A percentile compares a stretch with the other conserved stretches of the same genome.
These are phyloP conservation scores for Beauveria australis DNA, from an alignment of 2,329 filamentous ascomycete genomes.

Conservation along the genomic window DNA sequence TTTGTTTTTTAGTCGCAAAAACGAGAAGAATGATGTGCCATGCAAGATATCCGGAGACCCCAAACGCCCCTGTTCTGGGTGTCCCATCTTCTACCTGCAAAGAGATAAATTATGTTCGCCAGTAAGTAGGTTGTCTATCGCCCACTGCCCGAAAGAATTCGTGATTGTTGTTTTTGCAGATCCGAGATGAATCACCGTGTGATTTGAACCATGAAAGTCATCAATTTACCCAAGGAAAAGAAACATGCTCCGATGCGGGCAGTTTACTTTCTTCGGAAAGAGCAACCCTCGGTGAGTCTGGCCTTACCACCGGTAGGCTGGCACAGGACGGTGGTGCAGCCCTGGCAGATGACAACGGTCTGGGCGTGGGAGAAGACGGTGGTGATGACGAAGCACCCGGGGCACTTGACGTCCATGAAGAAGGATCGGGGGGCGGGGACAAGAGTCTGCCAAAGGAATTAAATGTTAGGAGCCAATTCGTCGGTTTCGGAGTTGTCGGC, in stretches of 20 bases:
- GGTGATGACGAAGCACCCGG: slow-evolving; percentile 99
- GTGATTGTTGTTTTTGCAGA: slow-evolving; percentile 43
- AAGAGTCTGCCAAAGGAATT: slow-evolving; percentile 54
- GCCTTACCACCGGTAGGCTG: slow-evolving; percentile 99
- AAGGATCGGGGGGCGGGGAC: slow-evolving; percentile 96
- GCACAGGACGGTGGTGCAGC: slow-evolving; percentile 99
- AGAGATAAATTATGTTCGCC: slow-evolving; percentile 37
- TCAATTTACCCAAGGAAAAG: slow-evolving; percentile 39
- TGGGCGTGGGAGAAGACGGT: slow-evolving; percentile 99
- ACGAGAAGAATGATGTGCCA: slow-evolving; percentile 43
- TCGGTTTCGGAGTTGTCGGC: slow-evolving; percentile 7
- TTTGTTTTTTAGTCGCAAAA: slow-evolving; percentile 29
- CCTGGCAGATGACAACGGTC: slow-evolving; percentile 99
- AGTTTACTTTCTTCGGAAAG: slow-evolving; percentile 99
- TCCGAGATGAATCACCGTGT: slow-evolving; percentile 47
- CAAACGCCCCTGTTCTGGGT: slow-evolving; percentile 61
- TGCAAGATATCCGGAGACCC: slow-evolving; percentile 77
- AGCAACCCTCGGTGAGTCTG: slow-evolving; percentile 98
- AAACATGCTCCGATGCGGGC: slow-evolving; percentile 32
- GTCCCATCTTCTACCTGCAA: slow-evolving; percentile 68
- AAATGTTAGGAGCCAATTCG: slow-evolving; percentile 15
- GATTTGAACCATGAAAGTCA: slow-evolving; percentile 40
- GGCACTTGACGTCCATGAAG: slow-evolving; percentile 99
- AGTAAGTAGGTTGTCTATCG: slow-evolving; percentile 37
- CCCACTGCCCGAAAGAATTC: slow-evolving; percentile 35